Base-by-base conservation (phyloP, 805 yeast genomes). In the Ogataea pini region DNA sequence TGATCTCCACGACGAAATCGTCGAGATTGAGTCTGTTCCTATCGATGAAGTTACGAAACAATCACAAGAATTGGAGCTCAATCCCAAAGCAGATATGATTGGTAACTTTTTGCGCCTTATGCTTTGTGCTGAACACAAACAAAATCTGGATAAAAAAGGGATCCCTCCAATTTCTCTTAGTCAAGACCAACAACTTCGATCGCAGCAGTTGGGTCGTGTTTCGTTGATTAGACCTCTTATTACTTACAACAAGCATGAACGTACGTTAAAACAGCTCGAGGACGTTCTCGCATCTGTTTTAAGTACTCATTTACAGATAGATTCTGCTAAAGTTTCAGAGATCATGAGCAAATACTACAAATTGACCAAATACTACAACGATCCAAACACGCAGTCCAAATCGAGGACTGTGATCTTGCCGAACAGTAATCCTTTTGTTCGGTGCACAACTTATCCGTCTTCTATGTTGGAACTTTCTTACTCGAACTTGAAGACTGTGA, bases 21-120 rank as follows among this genome's bases (percentile, higher is more conserved):
- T 91, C 31, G 96, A 87, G 62, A 76, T 91, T 42, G 94, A 85
- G 52, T 71, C 80, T n/a, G 74, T 81, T 13, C 70, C 76, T 3
- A 70, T 63, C 7, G 72, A 67, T 16, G 68, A 63, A 20, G 64
- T 72, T 3, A 58, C 67, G 3, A 34, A 37, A 4, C 47, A 41
- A 4, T 50, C 47, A n/a, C 38, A 45, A 13, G 56, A 54, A 3
- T 48, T 55, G 18, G 62, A 69, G 32, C 69, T 69, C 47, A 62
- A 58, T 20, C 67, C 47, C 8, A 49, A 72, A 46, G 89, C 91
- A 4, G 80, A 81, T 46, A 69, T 78, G 24, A 73, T 85, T 14
- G 70, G 76, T 37, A 67, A 65, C 12, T 77, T 78, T 42, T 65
- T 86, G 19, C 80, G 83, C 54, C 64, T 86, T 24, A 75, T 85